phyloP scores from a whole-genome alignment of 371 early-diverging fungal genomes.

The Batrachochytrium dendrobatidis region DNA sequence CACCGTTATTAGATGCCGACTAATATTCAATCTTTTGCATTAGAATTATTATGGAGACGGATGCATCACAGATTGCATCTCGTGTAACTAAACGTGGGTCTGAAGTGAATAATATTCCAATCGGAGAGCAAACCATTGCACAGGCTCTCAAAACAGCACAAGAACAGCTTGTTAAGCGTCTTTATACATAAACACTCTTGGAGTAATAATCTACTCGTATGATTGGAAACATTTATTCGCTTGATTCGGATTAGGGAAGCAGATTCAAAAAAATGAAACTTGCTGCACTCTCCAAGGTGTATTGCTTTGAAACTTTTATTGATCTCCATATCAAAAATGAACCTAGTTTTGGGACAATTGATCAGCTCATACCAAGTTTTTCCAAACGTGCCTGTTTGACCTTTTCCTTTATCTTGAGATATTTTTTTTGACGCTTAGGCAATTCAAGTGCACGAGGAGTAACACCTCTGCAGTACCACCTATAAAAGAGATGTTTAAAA shows the following conservation, averaged over 20 bases:
- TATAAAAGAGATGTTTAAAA: not conserved
- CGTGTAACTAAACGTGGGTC: constrained; percentile 85
- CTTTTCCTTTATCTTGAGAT: constrained; percentile 24
- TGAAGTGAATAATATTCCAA: constrained; percentile 70
- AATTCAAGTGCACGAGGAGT: constrained; percentile 23
- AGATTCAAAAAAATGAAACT: too few relatives aligned
- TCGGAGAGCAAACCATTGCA: constrained; percentile 84
- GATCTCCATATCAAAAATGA: too few relatives aligned
- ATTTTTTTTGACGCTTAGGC: constrained; percentile 32
- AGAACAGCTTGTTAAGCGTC: constrained; percentile 55
- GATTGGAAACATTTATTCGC: too few relatives aligned
- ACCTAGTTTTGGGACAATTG: too few relatives aligned
- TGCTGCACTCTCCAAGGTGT: too few relatives aligned
- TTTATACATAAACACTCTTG: constrained; percentile 2
- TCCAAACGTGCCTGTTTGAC: constrained; percentile 32
- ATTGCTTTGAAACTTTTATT: too few relatives aligned
- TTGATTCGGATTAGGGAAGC: too few relatives aligned
- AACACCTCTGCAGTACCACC: constrained; percentile 28
- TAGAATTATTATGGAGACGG: constrained; percentile 75
- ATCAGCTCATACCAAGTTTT: constrained; percentile 20
- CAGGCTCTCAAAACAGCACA: constrained; percentile 86
- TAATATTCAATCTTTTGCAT: not conserved
- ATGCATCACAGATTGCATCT: constrained; percentile 75
- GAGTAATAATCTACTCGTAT: too few relatives aligned
- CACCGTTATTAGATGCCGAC: too few relatives aligned